Base-by-base conservation (phyloP, 768 basidiomycete genomes). In the Tricholoma sp. region DNA sequence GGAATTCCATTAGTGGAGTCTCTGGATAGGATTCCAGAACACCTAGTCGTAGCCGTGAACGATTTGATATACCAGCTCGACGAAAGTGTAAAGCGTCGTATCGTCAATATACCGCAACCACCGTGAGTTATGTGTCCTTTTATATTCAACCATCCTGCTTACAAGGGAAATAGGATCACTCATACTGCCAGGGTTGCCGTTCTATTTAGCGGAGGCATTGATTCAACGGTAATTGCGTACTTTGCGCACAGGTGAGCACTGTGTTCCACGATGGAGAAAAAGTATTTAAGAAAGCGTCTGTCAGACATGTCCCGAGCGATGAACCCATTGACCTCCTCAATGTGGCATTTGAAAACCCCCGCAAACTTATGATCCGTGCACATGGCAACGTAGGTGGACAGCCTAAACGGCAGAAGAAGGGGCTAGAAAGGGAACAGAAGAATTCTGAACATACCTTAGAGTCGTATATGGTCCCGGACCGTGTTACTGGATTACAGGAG, bases 151-250 rank as follows among this genome's bases (percentile, higher is more conserved):
- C 47, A 39, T 48, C 32, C n/a, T 31, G 37, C 34, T 31, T 7
- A 31, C 24, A 15, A 41, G 20, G 36, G 37, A 42, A 39, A n/a
- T 49, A 49, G 47, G 12, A 32, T 17, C 12, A 2, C 28, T 9
- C n/a, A 17, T 31, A 49, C n/a, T 49, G 47, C 47, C 4, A 79
- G 87, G 52, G 76, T 97, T 2, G 94, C 89, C 2, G 78, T 99
- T 8, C 79, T 99, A 8, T 99, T 98, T 70, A 96, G 93, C 36
- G 97, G 97, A 31, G 97, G 97, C 0, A 92, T 99, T 44, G 97
- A 99, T 67, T 98, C 88, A 10, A 88, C 95, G 0, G 74, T 91
- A 39, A 64, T 98, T 6, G 84, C 95, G 0, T 87, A 82, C 64
- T 75, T 99, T 5, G 89, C 93, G 1, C 81, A 95, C 64, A 76